A percentile compares a stretch with the other conserved stretches of the same genome.
These are phyloP conservation scores for Westerdykella ornata DNA, from an alignment of 2,329 filamentous ascomycete genomes.

Conservation along the genomic window DNA sequence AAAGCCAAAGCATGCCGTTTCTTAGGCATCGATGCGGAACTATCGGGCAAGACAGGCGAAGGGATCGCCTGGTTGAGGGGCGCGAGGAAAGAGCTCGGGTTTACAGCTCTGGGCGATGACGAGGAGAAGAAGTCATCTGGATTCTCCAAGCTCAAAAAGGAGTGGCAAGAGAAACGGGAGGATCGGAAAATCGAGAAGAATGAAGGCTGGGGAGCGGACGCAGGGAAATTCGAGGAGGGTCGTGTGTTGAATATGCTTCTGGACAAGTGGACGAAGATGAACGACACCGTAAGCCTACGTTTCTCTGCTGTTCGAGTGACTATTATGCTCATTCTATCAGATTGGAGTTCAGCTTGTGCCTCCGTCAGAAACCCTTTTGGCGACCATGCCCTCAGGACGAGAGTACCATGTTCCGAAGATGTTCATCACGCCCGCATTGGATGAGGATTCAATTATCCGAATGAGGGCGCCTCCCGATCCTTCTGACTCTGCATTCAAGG, in stretches of 20 bases:
- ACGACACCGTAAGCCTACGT: constrained; percentile 66
- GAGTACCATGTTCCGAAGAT: constrained; percentile 71
- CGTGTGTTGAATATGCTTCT: constrained; percentile 82
- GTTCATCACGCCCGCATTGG: constrained; percentile 60
- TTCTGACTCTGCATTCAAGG: constrained; percentile 35
- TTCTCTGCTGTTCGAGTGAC: background rate
- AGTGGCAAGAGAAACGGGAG: constrained; percentile 69
- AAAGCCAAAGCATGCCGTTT: constrained; percentile 84
- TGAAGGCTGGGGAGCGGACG: constrained; percentile 69
- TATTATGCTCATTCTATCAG: constrained; percentile 38
- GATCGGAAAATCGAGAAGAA: constrained; percentile 72
- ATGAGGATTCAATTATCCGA: constrained; percentile 53
- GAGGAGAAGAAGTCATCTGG: constrained; percentile 48
- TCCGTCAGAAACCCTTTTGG: constrained; percentile 61
- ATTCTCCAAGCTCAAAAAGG: constrained; percentile 62
- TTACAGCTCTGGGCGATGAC: constrained; percentile 41
- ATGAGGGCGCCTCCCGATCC: constrained; percentile 54
- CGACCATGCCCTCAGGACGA: constrained; percentile 77
- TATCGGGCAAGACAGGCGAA: constrained; percentile 71
- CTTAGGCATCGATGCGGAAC: constrained; percentile 81
- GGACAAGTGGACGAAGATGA: constrained; percentile 84
- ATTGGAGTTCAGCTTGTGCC: constrained; percentile 77
- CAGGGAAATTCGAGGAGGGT: constrained; percentile 74
- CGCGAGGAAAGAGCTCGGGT: constrained; percentile 66
- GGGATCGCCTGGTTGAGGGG: constrained; percentile 82